Percentiles rank a stretch among this genome's conserved stretches.
Evolutionary conservation across 2,329 filamentous ascomycete species (phyloP).

Genomic region (Fusarium protoensiforme): DNA sequence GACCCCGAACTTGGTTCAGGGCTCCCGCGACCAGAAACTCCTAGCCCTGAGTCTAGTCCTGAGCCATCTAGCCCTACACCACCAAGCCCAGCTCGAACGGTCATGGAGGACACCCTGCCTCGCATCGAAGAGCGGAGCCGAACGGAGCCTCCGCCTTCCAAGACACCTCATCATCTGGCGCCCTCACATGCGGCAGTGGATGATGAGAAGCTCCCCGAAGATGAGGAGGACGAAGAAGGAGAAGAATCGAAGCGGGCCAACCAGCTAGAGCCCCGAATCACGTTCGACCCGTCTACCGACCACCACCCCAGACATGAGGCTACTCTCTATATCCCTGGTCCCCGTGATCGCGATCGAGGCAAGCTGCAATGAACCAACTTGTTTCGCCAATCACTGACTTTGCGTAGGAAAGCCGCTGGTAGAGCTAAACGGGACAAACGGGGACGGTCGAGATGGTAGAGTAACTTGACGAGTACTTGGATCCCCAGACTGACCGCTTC

Average conservation of each 20-base stretch:
- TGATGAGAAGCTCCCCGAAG: not conserved
- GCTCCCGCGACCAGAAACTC: not conserved
- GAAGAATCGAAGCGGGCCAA: not conserved
- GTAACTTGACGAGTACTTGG: not conserved
- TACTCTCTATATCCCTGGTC: conserved; percentile 46
- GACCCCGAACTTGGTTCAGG: conserved; percentile 16
- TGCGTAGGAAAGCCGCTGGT: conserved; percentile 40
- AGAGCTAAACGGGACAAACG: conserved; percentile 37
- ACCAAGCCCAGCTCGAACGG: not conserved
- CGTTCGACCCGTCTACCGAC: conserved; percentile 43
- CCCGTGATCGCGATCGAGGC: conserved; percentile 48
- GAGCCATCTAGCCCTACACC: not conserved
- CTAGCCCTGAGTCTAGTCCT: not conserved
- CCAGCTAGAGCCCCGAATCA: conserved; percentile 35
- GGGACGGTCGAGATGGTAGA: conserved; percentile 35
- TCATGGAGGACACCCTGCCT: conserved; percentile 7
- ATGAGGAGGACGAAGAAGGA: not conserved
- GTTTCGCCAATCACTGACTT: conserved; percentile 8
- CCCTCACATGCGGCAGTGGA: not conserved
- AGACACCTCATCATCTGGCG: not conserved
- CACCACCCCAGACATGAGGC: conserved; percentile 40
- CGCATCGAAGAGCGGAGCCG: conserved; percentile 23
- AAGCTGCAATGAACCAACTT: not conserved
- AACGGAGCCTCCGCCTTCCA: conserved; percentile 18
- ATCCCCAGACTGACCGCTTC: not conserved